Base-by-base conservation (phyloP, 2,329 filamentous ascomycete genomes). In the Phialemoniopsis sp. region DNA sequence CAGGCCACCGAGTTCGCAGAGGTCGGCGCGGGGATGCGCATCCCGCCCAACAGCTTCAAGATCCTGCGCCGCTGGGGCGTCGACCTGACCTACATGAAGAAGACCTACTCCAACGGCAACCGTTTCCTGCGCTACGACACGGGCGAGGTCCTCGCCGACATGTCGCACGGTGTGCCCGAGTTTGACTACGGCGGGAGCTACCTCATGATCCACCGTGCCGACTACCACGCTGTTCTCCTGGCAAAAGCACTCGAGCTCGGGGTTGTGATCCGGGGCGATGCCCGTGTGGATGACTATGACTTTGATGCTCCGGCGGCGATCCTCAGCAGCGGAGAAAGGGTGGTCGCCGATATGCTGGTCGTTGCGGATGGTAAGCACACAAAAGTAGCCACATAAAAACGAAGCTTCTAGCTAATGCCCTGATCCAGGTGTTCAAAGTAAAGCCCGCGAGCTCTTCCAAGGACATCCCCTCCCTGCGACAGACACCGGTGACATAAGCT, bases 401-500 rank as follows among this genome's bases (percentile, higher is more conserved):
- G n/a, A n/a, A n/a, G n/a, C n/a, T n/a, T n/a, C n/a, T n/a, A n/a
- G n/a, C n/a, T n/a, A n/a, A n/a, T n/a, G n/a, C n/a, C n/a, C n/a
- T n/a, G n/a, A n/a, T n/a, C n/a, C n/a, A n/a, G n/a, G n/a, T n/a
- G n/a, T n/a, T n/a, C n/a, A n/a, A n/a, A n/a, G n/a, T n/a, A n/a
- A n/a, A n/a, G n/a, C n/a, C 17, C 48, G 57, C 5, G 46, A 48
- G 8, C 41, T 49, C n/a, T 36, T 58, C n/a, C 49, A 49, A 16
- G 50, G 52, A 10, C 43, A 46, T 13, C 48, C 44, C 3, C 54
- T 56, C 31, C 41, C 46, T 15, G 50, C 52, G 0, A 40, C 41
- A 13, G 55, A 52, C 26, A 60, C 57, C 1, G 58, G 59, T 14
- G 59, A 63, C 35, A 50, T 63, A 17, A 59, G 58, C 12, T 63